These are phyloP conservation scores for Paramecium sexaurelia DNA, from an alignment of 73 alveolate species.

Conservation along the genomic window DNA sequence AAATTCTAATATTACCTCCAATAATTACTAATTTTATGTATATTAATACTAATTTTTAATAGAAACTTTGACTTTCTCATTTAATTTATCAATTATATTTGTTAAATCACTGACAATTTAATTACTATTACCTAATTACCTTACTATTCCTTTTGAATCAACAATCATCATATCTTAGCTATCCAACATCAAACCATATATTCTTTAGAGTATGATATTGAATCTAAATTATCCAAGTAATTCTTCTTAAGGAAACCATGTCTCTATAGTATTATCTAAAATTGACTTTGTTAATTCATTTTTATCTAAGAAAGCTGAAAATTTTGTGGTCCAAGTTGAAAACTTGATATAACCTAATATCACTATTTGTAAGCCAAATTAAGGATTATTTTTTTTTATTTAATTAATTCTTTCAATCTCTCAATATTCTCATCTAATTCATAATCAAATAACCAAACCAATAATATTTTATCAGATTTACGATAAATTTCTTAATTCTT, in stretches of 20 bases:
- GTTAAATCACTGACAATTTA: not conserved
- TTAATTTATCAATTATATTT: not conserved
- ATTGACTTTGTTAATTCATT: not conserved
- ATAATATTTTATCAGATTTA: not conserved
- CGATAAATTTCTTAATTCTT: not conserved
- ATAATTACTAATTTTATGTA: not conserved
- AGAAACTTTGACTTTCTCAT: not conserved
- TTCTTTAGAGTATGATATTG: not conserved
- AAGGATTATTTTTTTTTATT: not conserved
- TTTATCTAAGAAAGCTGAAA: not conserved
- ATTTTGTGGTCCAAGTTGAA: slow-evolving; percentile 7
- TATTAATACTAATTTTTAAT: not conserved
- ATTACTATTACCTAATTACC: not conserved
- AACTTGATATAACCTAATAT: not conserved
- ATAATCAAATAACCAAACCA: slow-evolving; percentile 29
- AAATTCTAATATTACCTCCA: not conserved
- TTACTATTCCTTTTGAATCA: not conserved
- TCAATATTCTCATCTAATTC: slow-evolving; percentile 17
- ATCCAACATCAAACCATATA: slow-evolving; percentile 16
- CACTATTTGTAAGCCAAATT: not conserved
- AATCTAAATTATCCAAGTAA: not conserved
- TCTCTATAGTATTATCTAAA: not conserved
- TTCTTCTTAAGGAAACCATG: slow-evolving; percentile 46
- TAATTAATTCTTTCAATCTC: not conserved
- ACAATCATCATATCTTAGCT: not conserved